Conservation (phyloP, 768 basidiomycete species). For the Pleurotus cornucopiae region DNA sequence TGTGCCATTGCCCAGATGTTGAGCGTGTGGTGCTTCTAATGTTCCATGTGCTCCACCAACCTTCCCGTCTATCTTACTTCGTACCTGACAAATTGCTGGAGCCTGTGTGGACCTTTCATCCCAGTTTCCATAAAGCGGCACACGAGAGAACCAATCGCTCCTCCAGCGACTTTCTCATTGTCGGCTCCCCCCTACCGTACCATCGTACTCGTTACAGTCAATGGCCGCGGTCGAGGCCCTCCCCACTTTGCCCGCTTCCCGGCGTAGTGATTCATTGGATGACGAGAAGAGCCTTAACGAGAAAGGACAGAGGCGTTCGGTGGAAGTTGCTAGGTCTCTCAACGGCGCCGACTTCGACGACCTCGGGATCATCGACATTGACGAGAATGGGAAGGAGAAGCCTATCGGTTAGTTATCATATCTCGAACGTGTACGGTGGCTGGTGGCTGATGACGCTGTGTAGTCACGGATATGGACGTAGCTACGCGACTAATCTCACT, state of each 20-base stretch:
- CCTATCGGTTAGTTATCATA: conserved; percentile 35
- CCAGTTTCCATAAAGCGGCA: too few species aligned
- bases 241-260: conserved; percentile 3
- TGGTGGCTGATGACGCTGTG: not conserved
- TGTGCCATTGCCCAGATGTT: too few species aligned
- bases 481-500: conserved; percentile 47
- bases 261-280: conserved; percentile 15
- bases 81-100: too few species aligned
- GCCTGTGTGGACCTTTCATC: too few species aligned
- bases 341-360: conserved; percentile 27
- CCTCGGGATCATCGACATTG: conserved; percentile 35
- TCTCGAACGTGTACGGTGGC: not conserved
- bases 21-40: too few species aligned
- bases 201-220: too few species aligned
- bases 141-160: too few species aligned
- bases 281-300: conserved; percentile 21
- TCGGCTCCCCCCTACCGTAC: too few species aligned
- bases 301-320: conserved; percentile 10
- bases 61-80: too few species aligned
- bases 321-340: conserved; percentile 16
- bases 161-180: too few species aligned
- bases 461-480: conserved; percentile 42
- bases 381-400: conserved; percentile 42
- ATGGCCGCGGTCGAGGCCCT: conserved; percentile 14
- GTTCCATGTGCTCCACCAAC: too few species aligned